Base-by-base conservation (phyloP, 176 grass and related monocot species). In the Pontederia crassipes region DNA sequence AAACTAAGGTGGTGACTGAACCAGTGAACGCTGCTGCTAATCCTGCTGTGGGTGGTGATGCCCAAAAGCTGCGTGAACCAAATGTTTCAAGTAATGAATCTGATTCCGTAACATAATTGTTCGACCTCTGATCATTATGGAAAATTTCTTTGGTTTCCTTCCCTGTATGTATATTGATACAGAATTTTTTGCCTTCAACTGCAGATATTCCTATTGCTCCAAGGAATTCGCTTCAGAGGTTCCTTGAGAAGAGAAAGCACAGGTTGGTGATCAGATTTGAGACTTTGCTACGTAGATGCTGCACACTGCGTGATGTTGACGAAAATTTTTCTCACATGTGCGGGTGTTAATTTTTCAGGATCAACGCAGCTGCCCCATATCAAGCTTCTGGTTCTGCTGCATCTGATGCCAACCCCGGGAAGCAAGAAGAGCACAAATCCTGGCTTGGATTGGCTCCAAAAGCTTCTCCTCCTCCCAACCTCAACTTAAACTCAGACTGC, bases 201-300 rank as follows among this genome's bases (percentile, higher is more conserved):
- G 69, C 76, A 59, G 83, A 89, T 85, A 48, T 95, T 65, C 90
- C 90, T 55, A 81, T 95, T 74, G 79, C 79, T 54, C 75, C 83
- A 62, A 95, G 84, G 77, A 82, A 67, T 17, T 95, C 90, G 8
- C 83, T 95, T 79, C 86, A 84, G 64, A 72, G 90, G 45, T 95
- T 95, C 80, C 78, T 95, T 6, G 83, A 82, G 77, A 95, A 95
- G 75, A 85, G 90, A 82, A 95, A 90, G 77, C 83, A 90, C 70
- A 76, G 90, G 47, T 75, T 77, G 52, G 51, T 52, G 16, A 62
- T 13, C 26, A 59, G 1, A 17, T 5, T 13, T 20, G 27, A 1
- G 9, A 74, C 47, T 63, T n/a, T 2, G 0, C 45, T 11, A 12
- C 2, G 17, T 8, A 55, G 11, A 74, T 15, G 26, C 40, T 8